A percentile compares a stretch with the other conserved stretches of the same genome.
Conservation (phyloP, 2,329 filamentous ascomycete genomes). For the Apiospora pterosperma region DNA sequence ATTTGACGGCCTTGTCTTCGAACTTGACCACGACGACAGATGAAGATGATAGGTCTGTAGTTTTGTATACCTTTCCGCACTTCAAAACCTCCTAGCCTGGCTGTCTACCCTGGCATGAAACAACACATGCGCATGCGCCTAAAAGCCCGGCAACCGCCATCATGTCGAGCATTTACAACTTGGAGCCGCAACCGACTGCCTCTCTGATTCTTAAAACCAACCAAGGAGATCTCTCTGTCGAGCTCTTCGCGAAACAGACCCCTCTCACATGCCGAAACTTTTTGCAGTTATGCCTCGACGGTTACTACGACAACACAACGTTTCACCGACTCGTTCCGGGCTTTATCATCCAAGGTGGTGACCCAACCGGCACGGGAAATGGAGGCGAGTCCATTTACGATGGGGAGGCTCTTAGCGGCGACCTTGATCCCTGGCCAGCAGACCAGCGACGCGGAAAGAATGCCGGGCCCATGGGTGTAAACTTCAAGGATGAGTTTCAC, state of each 20-base stretch:
- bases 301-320: constrained; percentile 89
- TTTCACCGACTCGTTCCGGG: constrained; percentile 91
- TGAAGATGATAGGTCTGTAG: neutral
- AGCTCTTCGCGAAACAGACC: constrained; percentile 92
- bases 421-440: constrained; percentile 70
- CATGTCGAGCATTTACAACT: constrained; percentile 91
- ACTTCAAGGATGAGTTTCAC: constrained; percentile 84
- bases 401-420: constrained; percentile 70
- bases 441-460: constrained; percentile 61
- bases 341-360: constrained; percentile 92
- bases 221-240: constrained; percentile 81
- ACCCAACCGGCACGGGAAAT: constrained; percentile 87
- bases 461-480: constrained; percentile 55
- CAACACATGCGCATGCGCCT: neutral
- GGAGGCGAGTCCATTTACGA: constrained; percentile 93
- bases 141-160: constrained; percentile 6
- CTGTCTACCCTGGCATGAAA: neutral
- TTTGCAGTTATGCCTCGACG: constrained; percentile 88
- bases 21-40: neutral
- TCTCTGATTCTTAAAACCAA: constrained; percentile 91
- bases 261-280: constrained; percentile 93
- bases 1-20: neutral
- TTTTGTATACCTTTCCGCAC: neutral
- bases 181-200: constrained; percentile 90
- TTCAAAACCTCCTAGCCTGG: neutral